Base-by-base conservation (phyloP, 345 rosid genomes). In the Orychophragmus violaceus region DNA sequence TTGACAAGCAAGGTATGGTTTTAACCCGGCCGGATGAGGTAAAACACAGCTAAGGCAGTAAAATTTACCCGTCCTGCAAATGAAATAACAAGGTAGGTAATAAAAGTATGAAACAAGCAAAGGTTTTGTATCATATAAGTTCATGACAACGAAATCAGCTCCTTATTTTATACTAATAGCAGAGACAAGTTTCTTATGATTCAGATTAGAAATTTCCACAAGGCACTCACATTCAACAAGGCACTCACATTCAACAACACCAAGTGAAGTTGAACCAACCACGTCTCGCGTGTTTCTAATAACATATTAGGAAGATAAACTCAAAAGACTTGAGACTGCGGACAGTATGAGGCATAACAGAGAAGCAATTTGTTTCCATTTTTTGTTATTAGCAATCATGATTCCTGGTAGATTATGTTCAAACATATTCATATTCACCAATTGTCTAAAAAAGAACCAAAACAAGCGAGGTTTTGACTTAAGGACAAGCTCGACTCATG, bases 51-150 rank as follows among this genome's bases (percentile, higher is more conserved):
- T 12, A 62, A 62, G 3, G 22, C 10, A 48, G n/a, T 14, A n/a
- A 14, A 46, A 27, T 13, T 51, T 66, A 66, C 70, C 70, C 70
- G 11, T 66, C 70, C 70, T 66, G 66, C 60, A 59, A 69, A 59
- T 8, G 27, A 25, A 51, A 35, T 2, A 64, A 24, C 45, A 62
- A 6, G 0, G 1, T 13, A 11, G 2, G 3, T 3, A 13, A 7
- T 44, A 9, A n/a, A n/a, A 63, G 57, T 32, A 64, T 64, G 59
- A 36, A 64, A 64, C 48, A 63, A 29, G 5, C 29, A 30, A 41
- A 5, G 21, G 64, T 39, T 58, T 0, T 21, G 62, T 35, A 58
- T 30, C n/a, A 19, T 0, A 19, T 0, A 33, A 56, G 44, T 30
- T n/a, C n/a, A n/a, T n/a, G n/a, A n/a, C n/a, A n/a, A n/a, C n/a